Base-by-base conservation (phyloP, 495 filamentous ascomycete genomes). In the Pyrenopolyporus hunteri region DNA sequence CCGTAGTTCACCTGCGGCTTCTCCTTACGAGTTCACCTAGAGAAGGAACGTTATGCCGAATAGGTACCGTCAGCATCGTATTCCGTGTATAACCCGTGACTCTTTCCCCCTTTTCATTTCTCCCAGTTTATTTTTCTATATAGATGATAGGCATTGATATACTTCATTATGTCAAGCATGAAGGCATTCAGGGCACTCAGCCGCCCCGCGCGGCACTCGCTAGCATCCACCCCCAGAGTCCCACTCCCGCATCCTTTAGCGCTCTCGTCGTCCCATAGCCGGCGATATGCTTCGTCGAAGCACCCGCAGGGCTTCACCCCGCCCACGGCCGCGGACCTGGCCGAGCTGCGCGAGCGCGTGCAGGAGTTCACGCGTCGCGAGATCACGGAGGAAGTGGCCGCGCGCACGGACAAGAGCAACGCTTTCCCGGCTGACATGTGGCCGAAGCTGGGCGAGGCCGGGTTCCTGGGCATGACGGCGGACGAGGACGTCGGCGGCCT, bases 401-500 rank as follows among this genome's bases (percentile, higher is more conserved):
- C 88, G 16, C 77, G 74, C 31, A 94, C 92, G 32, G 94, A 98
- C 79, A 82, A 83, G 63, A 79, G 78, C 68, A 98, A 98, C 82
- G 87, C 86, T 46, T 98, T 98, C 68, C 94, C 94, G 0, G 77
- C 81, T 2, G 84, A 89, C 7, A 95, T 98, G 90, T 98, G 94
- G 94, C 80, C 82, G 73, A 97, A 96, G 73, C 77, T 98, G 16
- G 94, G 94, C 19, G 86, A 91, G 58, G 94, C 94, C 36, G 95
- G 91, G 2, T 89, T 98, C 52, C 83, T 98, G 14, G 94, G 94
- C 33, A 88, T 97, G 62, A 98, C 94, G 0, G 95, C 91, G 10
- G 91, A 97, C 73, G 93, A 97, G 73, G 88, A 92, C 35, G 93
- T 93, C 47, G 95, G 94, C 33, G 94, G 94, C 2, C 73, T 98